These are phyloP conservation scores for Nemania diffusa DNA, from an alignment of 2,329 filamentous ascomycete genomes.

Conservation along the genomic window DNA sequence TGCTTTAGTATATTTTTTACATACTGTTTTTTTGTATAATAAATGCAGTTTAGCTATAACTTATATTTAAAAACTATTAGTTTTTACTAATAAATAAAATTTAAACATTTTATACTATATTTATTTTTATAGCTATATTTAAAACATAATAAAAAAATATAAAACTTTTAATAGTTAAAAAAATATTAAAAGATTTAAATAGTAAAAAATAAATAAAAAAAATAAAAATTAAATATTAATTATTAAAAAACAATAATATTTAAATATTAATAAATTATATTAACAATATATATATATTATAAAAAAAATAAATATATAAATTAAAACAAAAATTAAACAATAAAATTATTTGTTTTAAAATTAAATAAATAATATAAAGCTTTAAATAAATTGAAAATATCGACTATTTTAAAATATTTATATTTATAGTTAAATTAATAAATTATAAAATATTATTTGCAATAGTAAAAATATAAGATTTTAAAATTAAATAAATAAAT, in stretches of 20 bases:
- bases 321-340: conserved; percentile 5
- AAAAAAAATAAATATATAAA: conserved; percentile 11
- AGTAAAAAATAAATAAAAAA: conserved; percentile 10
- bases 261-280: conserved; percentile 10
- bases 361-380: no score
- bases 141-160: conserved; percentile 7
- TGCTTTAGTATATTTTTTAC: no score
- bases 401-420: conserved; percentile 18
- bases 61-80: no score
- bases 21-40: no score
- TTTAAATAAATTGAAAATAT: conserved; percentile 21
- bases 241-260: conserved; percentile 14
- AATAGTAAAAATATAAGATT: neutral
- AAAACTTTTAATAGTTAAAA: neutral
- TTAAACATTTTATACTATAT: no score
- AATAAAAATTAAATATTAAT: conserved; percentile 12
- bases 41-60: no score
- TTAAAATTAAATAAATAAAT: conserved; percentile 22
- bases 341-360: conserved; percentile 2
- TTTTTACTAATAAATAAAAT: no score
- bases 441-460: conserved; percentile 18
- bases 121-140: no score
- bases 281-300: no score
- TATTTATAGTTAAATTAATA: conserved; percentile 14
- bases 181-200: conserved; percentile 1